A percentile compares a stretch with the other conserved stretches of the same genome.
Evolutionary conservation across 2,329 filamentous ascomycete species (phyloP).

Genomic region (Colletotrichum endophyticum): DNA sequence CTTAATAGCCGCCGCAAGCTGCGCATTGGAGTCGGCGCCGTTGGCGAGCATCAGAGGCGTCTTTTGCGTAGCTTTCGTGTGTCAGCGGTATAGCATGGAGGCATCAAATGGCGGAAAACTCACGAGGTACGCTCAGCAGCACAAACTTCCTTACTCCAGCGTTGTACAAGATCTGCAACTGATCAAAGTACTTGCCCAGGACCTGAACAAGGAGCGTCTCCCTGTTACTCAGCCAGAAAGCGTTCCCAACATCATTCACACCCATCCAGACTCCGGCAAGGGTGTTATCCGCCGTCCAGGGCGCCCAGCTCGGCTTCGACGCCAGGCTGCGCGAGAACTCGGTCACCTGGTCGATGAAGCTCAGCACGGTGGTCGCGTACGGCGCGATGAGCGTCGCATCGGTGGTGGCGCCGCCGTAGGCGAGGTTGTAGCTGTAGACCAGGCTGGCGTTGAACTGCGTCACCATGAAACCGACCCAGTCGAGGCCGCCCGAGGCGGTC

Average conservation of each 20-base stretch:
- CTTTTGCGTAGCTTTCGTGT: constrained; percentile 40
- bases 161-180: constrained; percentile 46
- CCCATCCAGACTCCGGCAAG: constrained; percentile 60
- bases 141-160: constrained; percentile 52
- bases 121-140: constrained; percentile 51
- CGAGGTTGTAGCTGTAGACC: constrained; percentile 54
- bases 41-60: constrained; percentile 37
- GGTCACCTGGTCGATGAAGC: constrained; percentile 56
- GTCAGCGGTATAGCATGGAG: not conserved
- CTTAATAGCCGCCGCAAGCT: constrained; percentile 37
- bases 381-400: constrained; percentile 53
- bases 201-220: constrained; percentile 37
- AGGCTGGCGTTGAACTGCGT: constrained; percentile 45
- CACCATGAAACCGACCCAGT: constrained; percentile 53
- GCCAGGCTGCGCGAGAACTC: constrained; percentile 39
- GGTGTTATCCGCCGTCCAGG: constrained; percentile 47
- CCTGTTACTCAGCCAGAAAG: constrained; percentile 38
- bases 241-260: constrained; percentile 60
- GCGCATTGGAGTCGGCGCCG: constrained; percentile 25
- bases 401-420: constrained; percentile 55
- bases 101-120: not conserved
- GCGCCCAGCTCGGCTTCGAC: constrained; percentile 32
- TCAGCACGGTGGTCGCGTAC: constrained; percentile 51
- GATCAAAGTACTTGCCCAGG: constrained; percentile 46
- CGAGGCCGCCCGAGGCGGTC: constrained; percentile 50